These are phyloP conservation scores for Coniophora puteana DNA, from an alignment of 1,284 basidiomycete species.

Conservation along the genomic window DNA sequence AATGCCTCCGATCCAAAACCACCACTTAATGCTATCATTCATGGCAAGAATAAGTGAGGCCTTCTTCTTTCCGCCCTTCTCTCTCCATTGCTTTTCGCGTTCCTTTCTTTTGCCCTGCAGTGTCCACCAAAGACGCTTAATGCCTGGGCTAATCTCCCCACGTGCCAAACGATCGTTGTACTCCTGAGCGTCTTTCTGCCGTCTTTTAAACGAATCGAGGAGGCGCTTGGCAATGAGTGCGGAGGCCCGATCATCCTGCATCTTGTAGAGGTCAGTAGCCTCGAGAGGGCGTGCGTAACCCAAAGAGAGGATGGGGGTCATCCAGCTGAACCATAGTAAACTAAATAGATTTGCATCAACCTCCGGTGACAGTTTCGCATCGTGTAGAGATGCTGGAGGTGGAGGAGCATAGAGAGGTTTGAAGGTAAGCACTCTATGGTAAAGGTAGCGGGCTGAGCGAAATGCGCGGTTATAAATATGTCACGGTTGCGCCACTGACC, in stretches of 20 bases:
- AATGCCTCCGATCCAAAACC: constrained; percentile 79
- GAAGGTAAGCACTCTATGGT: background rate
- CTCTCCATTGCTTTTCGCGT: constrained; percentile 62
- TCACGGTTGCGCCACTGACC: no score
- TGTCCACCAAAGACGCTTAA: constrained; percentile 57
- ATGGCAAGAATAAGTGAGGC: constrained; percentile 75
- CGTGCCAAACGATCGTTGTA: constrained; percentile 68
- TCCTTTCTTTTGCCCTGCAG: constrained; percentile 48
- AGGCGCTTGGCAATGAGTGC: constrained; percentile 62
- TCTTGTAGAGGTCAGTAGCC: constrained; percentile 81
- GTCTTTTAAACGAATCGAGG: constrained; percentile 57
- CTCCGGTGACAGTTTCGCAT: constrained; percentile 45
- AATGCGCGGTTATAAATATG: background rate
- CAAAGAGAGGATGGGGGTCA: constrained; percentile 64
- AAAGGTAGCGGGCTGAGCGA: background rate
- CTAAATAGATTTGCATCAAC: constrained; percentile 38
- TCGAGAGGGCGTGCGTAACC: constrained; percentile 79
- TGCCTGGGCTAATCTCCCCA: constrained; percentile 61
- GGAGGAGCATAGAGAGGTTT: constrained; percentile 28
- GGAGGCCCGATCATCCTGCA: constrained; percentile 61
- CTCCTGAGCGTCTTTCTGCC: constrained; percentile 46
- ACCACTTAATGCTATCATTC: constrained; percentile 79
- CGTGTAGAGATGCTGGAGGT: constrained; percentile 40
- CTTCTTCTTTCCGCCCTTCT: constrained; percentile 56
- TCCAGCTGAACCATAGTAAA: constrained; percentile 60